These are phyloP conservation scores for Penicillium rolfsii DNA, from an alignment of 2,329 filamentous ascomycete species.

Conservation along the genomic window DNA sequence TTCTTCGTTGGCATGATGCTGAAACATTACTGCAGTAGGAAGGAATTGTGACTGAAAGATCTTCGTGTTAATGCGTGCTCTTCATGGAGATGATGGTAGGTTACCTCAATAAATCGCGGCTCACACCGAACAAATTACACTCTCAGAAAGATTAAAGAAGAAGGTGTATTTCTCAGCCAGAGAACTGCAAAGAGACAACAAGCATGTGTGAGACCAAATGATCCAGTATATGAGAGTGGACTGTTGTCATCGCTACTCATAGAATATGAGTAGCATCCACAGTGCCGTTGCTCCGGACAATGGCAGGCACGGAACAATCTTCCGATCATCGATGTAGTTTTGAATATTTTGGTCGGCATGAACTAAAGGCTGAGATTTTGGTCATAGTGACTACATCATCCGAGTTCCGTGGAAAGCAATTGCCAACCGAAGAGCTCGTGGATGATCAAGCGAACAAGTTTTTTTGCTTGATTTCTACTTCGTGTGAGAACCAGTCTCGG, in stretches of 20 bases:
- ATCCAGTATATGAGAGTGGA: slow-evolving; percentile 23
- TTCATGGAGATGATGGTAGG: neutral
- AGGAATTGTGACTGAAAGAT: neutral
- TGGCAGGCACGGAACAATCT: slow-evolving; percentile 19
- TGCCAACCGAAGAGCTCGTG: neutral
- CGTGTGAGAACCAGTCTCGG: neutral
- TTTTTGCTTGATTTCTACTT: neutral
- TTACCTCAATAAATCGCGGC: neutral
- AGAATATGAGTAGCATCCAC: neutral
- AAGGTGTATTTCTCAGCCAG: neutral
- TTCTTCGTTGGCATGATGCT: slow-evolving; percentile 19
- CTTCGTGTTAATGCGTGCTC: neutral
- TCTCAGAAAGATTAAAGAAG: neutral
- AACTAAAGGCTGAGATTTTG: neutral
- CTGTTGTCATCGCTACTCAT: slow-evolving; percentile 21
- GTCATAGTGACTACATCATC: slow-evolving; percentile 25
- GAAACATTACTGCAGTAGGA: slow-evolving; percentile 24
- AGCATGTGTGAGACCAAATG: neutral
- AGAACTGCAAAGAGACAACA: neutral
- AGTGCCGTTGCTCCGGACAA: neutral
- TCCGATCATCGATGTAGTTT: slow-evolving; percentile 12
- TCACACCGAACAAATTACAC: neutral
- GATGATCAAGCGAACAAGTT: neutral
- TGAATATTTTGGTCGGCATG: neutral
- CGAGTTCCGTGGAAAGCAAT: neutral